phyloP scores from a whole-genome alignment of 176 grass and related monocot genomes.

The Avena sativa region DNA sequence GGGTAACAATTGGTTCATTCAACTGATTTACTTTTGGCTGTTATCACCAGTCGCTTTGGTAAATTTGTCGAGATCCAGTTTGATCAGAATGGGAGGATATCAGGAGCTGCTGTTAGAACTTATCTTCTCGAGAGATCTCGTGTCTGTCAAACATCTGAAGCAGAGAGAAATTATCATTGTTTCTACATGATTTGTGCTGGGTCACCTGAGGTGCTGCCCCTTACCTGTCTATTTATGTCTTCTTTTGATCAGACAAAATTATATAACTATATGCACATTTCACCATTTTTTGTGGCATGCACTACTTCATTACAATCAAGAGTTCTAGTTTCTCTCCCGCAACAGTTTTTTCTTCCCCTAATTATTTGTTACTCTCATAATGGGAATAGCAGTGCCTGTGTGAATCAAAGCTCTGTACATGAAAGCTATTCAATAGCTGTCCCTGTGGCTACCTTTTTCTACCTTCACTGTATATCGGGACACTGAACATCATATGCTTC shows the following conservation, averaged over 20 bases:
- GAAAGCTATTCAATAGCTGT: not conserved
- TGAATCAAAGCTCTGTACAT: slow-evolving; percentile 26
- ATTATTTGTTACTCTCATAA: slow-evolving; percentile 14
- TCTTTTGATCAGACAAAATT: not conserved
- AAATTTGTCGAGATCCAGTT: slow-evolving; percentile 99
- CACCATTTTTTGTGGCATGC: slow-evolving; percentile 5
- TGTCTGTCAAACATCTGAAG: slow-evolving; percentile 92
- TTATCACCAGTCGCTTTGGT: slow-evolving; percentile 77
- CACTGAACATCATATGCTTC: not conserved
- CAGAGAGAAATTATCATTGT: slow-evolving; percentile 98
- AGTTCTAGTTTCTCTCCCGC: not conserved
- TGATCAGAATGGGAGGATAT: slow-evolving; percentile 84
- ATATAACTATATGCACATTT: not conserved
- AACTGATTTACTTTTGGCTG: slow-evolving; percentile 36
- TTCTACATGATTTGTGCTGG: slow-evolving; percentile 98
- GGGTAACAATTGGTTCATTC: slow-evolving; percentile 37
- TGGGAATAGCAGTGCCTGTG: not conserved
- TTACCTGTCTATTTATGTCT: slow-evolving; percentile 21
- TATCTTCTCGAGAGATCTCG: slow-evolving; percentile 97
- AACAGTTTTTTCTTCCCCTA: not conserved
- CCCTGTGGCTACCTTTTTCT: not conserved
- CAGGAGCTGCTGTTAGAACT: slow-evolving; percentile 89
- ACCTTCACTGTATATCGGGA: not conserved
- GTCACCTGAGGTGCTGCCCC: slow-evolving; percentile 72
- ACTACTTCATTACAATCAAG: slow-evolving; percentile 13